A percentile compares a stretch with the other conserved stretches of the same genome.
Evolutionary conservation across 169 alveolate species (phyloP).

Genomic region (Plasmodium yoelii): DNA sequence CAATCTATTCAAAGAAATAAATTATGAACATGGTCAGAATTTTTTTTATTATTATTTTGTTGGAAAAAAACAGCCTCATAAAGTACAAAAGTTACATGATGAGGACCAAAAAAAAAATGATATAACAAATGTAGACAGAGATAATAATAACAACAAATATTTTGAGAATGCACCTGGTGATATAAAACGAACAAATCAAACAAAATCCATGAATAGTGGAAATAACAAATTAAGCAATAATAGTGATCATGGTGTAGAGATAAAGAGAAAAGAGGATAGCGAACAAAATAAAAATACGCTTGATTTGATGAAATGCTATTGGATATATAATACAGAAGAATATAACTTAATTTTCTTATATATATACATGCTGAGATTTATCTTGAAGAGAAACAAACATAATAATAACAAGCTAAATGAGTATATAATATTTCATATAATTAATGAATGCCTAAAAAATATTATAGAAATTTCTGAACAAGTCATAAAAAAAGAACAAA

Average conservation of each 20-base stretch:
- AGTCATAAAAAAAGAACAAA: slow-evolving; percentile 5
- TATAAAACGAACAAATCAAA: too few species aligned
- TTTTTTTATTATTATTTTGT: slow-evolving; percentile 24
- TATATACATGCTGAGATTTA: slow-evolving; percentile 29
- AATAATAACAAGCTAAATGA: slow-evolving; percentile 18
- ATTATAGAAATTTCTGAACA: slow-evolving; percentile 16
- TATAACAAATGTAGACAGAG: too few species aligned
- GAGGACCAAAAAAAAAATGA: too few species aligned
- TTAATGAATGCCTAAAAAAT: slow-evolving; percentile 30
- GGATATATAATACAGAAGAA: slow-evolving; percentile 34
- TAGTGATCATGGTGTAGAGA: background rate
- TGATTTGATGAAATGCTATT: background rate
- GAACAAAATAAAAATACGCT: background rate
- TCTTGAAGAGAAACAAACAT: slow-evolving; percentile 20
- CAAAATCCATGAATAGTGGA: background rate
- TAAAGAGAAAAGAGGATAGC: background rate
- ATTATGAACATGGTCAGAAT: background rate
- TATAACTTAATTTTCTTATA: slow-evolving; percentile 29
- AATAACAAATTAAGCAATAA: background rate
- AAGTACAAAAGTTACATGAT: too few species aligned
- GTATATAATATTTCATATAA: slow-evolving; percentile 22
- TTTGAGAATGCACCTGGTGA: too few species aligned
- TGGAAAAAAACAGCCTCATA: background rate
- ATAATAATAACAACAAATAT: too few species aligned
- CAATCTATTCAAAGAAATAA: background rate